Base-by-base conservation (phyloP, 2,329 filamentous ascomycete genomes). In the Neopestalotiopsis clavispora region DNA sequence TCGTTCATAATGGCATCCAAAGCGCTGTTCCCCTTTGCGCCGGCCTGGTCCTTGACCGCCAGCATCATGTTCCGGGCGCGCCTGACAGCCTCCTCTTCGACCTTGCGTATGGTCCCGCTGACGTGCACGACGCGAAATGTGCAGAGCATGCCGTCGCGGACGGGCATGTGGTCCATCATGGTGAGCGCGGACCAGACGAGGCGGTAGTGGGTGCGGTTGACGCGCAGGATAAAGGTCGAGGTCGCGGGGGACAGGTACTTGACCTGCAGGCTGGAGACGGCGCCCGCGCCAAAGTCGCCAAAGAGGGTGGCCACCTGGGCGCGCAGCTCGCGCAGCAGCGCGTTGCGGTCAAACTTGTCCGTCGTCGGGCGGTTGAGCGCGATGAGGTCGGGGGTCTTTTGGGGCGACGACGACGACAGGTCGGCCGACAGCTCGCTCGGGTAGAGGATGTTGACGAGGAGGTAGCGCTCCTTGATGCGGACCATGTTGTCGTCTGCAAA, bases 191-290 rank as follows among this genome's bases (percentile, higher is more conserved):
- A 91, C 96, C 96, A 99, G 4, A 97, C 91, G 71, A 98, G 87
- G 61, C 94, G 89, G 78, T 95, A 97, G 73, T 97, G 91, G 17
- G 91, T 90, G 68, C 96, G 90, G 3, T 93, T 90, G 72, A 95
- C 94, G 71, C 93, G 90, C 52, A 99, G 85, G 70, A 99, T 99
- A 67, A 95, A 94, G 1, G 95, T 99, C 5, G 94, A 97, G 0
- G 96, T 99, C n/a, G 94, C 92, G 3, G 90, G 86, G 1, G 94
- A 97, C 65, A 97, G 86, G 79, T 99, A 99, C 84, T 97, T 97
- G 66, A 99, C 94, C 76, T 89, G 87, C 5, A 97, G 81, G 69
- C 89, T 90, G 2, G 76, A 75, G 3, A 89, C 88, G 14, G 91
- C 89, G 1, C 95, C 95, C 23, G 91, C 85, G 0, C 96, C 96